Evolutionary conservation across 257 asterid genomes (phyloP).

Genomic region (Ocimum tenuiflorum): DNA sequence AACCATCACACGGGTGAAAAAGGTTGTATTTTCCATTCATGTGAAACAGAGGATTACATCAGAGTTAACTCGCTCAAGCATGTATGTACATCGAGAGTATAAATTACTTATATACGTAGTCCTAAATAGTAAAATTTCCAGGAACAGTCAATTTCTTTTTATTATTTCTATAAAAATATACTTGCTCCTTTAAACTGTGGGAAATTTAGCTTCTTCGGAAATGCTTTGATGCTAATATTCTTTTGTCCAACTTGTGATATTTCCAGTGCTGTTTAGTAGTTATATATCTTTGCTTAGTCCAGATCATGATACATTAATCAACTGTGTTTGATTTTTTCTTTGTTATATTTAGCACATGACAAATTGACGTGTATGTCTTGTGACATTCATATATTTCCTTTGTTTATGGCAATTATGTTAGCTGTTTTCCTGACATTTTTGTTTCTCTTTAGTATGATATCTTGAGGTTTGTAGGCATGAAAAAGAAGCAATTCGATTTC

Average conservation of each 20-base stretch:
- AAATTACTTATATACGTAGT: background rate
- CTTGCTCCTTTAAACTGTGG: background rate
- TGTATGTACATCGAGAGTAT: too few relatives aligned
- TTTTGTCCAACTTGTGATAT: too few relatives aligned
- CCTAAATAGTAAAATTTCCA: background rate
- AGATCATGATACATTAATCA: background rate
- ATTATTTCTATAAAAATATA: too few relatives aligned
- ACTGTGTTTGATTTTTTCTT: background rate
- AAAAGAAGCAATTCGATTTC: background rate
- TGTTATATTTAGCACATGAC: background rate
- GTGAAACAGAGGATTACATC: too few relatives aligned
- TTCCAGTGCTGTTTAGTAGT: too few relatives aligned
- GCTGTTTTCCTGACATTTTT: slow-evolving; percentile 2
- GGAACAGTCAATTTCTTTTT: too few relatives aligned
- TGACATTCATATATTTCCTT: background rate
- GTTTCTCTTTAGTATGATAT: background rate
- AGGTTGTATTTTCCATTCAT: too few relatives aligned
- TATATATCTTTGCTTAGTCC: background rate
- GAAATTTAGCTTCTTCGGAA: background rate
- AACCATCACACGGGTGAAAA: too few relatives aligned
- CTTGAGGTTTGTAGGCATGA: background rate
- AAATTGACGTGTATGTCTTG: background rate
- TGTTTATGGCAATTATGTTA: background rate
- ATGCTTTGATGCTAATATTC: background rate
- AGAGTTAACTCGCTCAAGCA: too few relatives aligned